Evolutionary conservation across 148 eudicot genomes (phyloP).

Genomic region (Salicornia ramosissima): DNA sequence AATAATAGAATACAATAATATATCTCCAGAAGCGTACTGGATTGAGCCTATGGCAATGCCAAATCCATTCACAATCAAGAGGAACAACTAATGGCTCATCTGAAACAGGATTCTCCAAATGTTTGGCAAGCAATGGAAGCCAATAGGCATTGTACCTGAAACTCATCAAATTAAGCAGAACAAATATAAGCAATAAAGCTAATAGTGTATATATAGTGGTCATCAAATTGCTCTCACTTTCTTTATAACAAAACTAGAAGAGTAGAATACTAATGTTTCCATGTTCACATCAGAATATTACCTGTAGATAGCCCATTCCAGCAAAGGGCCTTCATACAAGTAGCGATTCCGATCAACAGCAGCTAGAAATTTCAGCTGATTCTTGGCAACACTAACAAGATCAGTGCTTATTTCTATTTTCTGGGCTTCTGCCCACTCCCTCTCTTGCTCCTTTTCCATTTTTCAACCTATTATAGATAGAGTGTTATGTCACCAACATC

Average conservation of each 20-base stretch:
- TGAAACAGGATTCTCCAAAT: slow-evolving; percentile 37
- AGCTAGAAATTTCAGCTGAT: slow-evolving; percentile 70
- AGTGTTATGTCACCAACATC: no score
- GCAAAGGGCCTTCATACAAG: slow-evolving; percentile 57
- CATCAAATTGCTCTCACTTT: no score
- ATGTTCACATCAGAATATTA: no score
- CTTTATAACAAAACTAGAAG: no score
- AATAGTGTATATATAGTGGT: no score
- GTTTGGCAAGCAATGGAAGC: slow-evolving; percentile 92
- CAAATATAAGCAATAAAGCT: no score
- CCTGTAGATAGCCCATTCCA: slow-evolving; percentile 72
- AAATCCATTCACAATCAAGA: slow-evolving; percentile 94
- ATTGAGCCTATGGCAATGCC: slow-evolving; percentile 98
- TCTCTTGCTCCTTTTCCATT: slow-evolving; percentile 59
- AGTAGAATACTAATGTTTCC: no score
- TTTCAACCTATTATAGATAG: not conserved
- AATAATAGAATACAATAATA: not conserved
- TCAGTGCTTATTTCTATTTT: slow-evolving; percentile 50
- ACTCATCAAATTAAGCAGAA: not conserved
- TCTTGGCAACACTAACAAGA: slow-evolving; percentile 69
- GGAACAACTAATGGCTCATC: slow-evolving; percentile 84
- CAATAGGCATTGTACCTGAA: slow-evolving; percentile 39
- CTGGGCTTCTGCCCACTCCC: slow-evolving; percentile 83
- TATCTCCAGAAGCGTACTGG: slow-evolving; percentile 57
- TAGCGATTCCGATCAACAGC: slow-evolving; percentile 75